Evolutionary conservation across 2,329 filamentous ascomycete species (phyloP).

Genomic region (Arthroderma uncinatum): DNA sequence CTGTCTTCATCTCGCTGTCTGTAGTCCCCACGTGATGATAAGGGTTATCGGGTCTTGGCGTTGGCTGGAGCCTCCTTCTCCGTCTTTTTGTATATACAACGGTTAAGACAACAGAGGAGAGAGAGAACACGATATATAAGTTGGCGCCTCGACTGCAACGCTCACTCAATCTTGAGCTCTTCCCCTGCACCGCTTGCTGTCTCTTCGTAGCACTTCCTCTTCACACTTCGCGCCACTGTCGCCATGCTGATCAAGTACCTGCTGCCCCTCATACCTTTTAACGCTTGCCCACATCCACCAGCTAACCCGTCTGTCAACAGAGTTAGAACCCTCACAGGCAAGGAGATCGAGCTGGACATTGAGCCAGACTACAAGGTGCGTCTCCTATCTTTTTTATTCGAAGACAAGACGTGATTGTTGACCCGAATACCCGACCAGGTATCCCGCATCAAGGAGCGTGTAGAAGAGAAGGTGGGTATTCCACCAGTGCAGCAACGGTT

Average conservation of each 20-base stretch:
- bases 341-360: conserved; percentile 98
- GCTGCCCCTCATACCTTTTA: not conserved
- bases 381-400: not conserved
- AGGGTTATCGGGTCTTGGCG: not conserved
- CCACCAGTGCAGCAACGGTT: conserved; percentile 91
- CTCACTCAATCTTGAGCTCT: not conserved
- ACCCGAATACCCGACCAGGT: conserved; percentile 48
- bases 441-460: conserved; percentile 93
- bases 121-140: not conserved
- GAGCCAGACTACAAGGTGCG: conserved; percentile 81
- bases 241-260: conserved; percentile 45
- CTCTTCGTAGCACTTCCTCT: not conserved
- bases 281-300: conserved; percentile 1
- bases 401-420: not conserved
- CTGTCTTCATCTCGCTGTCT: not conserved
- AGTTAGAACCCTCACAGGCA: conserved; percentile 93
- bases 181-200: not conserved
- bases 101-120: not conserved
- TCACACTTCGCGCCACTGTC: conserved; percentile 6
- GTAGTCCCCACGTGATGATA: not conserved
- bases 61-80: not conserved
- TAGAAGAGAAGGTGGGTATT: conserved; percentile 98
- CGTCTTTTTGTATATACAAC: not conserved
- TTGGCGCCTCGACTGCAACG: not conserved
- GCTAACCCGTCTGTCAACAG: conserved; percentile 37